Base-by-base conservation (phyloP, 495 filamentous ascomycete genomes). In the Penicillium flavigenum region DNA sequence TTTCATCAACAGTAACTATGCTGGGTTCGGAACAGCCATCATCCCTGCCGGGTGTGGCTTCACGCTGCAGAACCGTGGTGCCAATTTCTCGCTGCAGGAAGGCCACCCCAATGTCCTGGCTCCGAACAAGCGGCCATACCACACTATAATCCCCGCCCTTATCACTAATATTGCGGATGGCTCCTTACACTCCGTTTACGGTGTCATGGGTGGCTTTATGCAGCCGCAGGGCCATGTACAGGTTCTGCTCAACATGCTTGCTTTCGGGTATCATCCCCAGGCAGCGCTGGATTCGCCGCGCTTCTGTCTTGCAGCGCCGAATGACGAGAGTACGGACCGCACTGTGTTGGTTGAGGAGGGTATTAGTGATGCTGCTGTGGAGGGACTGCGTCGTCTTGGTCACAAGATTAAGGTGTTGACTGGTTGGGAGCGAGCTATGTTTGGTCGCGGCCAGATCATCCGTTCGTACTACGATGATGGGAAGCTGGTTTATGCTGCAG, bases 131-230 rank as follows among this genome's bases (percentile, higher is more conserved):
- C 72, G 94, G 17, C 95, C 94, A 0, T 98, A 97, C 69, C 95
- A 98, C 68, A 98, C 94, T 52, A 98, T 98, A 72, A 98, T 98
- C 65, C 92, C 94, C 0, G 92, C 89, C 0, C 80, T 97, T 70
- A 82, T 94, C 46, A 98, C 94, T 4, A 88, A 91, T 58, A 65
- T 83, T 1, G 77, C 73, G 16, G 90, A 93, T 60, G 81, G 80
- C 19, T 84, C 77, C 17, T 72, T 98, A 56, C 88, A 96, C 66
- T 85, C 83, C 39, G 90, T 96, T 0, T 96, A 90, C 61, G 95
- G 94, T 46, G 92, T 96, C 47, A 98, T 98, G 94, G 94, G 94
- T 58, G 94, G 94, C 32, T 96, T 92, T 73, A 98, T 98, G 95
- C 94, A 98, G 77, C 94, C 94, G 0, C 94, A 98, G 76, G 94